Evolutionary conservation across 1,284 basidiomycete genomes (phyloP).

Genomic region (Trametes polyzona): DNA sequence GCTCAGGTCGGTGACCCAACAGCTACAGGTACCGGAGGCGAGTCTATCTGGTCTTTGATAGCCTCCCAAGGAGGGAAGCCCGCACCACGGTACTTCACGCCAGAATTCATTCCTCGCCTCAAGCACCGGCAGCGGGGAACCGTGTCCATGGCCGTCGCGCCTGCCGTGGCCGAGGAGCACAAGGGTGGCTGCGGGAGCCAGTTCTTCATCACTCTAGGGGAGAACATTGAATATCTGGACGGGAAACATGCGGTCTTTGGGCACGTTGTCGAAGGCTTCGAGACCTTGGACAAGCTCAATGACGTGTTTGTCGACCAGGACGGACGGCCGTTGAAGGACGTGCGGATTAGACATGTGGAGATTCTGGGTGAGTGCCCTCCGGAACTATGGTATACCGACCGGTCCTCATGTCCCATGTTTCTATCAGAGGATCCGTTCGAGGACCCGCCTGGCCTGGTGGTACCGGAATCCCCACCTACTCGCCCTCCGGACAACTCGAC

Average conservation of each 20-base stretch:
- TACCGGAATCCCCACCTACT: constrained; percentile 79
- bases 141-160: constrained; percentile 94
- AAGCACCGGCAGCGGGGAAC: constrained; percentile 91
- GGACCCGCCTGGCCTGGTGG: constrained; percentile 77
- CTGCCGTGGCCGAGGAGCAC: constrained; percentile 62
- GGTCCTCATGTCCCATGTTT: constrained; percentile 1
- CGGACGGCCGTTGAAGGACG: constrained; percentile 90
- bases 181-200: constrained; percentile 90
- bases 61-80: constrained; percentile 50
- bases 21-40: constrained; percentile 93
- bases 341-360: constrained; percentile 91
- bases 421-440: constrained; percentile 89
- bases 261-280: constrained; percentile 92
- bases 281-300: constrained; percentile 92
- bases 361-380: constrained; percentile 72
- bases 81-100: constrained; percentile 78
- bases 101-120: constrained; percentile 79
- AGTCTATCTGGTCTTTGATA: constrained; percentile 81
- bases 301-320: constrained; percentile 89
- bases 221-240: constrained; percentile 93
- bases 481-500: constrained; percentile 82
- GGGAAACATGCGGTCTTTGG: constrained; percentile 97
- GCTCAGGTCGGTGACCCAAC: constrained; percentile 95
- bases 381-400: constrained; percentile 1
- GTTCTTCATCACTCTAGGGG: constrained; percentile 93